Base-by-base conservation (phyloP, 1,284 basidiomycete genomes). In the Coriolopsis trogii region DNA sequence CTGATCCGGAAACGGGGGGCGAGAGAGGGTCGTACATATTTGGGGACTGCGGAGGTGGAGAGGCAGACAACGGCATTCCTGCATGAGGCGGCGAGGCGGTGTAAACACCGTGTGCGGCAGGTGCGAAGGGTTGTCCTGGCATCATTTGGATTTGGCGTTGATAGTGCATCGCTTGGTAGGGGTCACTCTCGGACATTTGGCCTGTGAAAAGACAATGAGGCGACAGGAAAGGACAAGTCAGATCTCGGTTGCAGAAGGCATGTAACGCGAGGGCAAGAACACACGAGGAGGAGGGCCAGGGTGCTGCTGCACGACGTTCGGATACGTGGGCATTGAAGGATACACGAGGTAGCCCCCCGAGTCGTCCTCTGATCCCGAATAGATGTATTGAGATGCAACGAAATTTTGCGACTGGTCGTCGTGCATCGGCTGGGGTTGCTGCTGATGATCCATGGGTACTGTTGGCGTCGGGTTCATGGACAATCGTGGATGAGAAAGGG, bases 1-100 rank as follows among this genome's bases (percentile, higher is more conserved):
- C 89, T 73, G 89, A 90, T 74, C 88, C 88, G 73, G 87, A 90
- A 67, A 89, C 77, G 72, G 85, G 87, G 70, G 89, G 88, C 49
- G 87, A 89, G 64, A 89, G 75, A 67, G 88, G 83, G 73, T 87
- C 86, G 71, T 89, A 89, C 73, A 87, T 80, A 73, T 84, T 80
- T 70, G 88, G 87, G 60, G 85, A 87, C 60, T 81, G 81, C 59
- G 88, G 85, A 68, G 87, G 83, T 67, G 87, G 85, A 63, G 79
- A 80, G 60, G 72, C 69, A 60, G 79, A 75, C 59, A 79, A 68
- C 53, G 70, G 72, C 71, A 82, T 70, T 60, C 69, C 69, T 66
- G 77, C 77, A 78, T 79, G 80, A 69, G 69, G 71, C 61, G 70
- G 68, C 41, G 80, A 76, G 63, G 76, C 71, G 56, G 70, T 73